A percentile compares a stretch with the other conserved stretches of the same genome.
Evolutionary conservation across 1,139 yeast species (phyloP).

Genomic region (Pichia sp.): DNA sequence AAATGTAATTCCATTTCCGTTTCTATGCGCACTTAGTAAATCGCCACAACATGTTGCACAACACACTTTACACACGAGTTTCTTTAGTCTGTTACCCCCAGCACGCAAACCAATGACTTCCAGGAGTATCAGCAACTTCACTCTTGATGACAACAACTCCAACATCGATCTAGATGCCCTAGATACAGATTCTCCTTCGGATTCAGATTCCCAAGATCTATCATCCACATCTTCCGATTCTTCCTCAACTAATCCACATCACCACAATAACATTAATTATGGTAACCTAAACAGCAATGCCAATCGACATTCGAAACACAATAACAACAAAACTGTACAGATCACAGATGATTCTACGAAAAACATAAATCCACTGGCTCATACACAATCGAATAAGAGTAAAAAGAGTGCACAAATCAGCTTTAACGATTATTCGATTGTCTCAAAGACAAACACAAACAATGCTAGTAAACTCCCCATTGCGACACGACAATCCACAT

Average conservation of each 20-base stretch:
- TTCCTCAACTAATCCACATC: background rate
- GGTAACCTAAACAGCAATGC: background rate
- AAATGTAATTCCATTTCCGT: too few relatives aligned
- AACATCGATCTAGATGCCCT: constrained; percentile 19
- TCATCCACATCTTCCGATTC: background rate
- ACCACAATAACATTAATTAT: background rate
- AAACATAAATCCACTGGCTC: background rate
- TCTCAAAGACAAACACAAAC: too few relatives aligned
- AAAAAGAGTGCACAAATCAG: too few relatives aligned
- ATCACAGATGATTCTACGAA: background rate
- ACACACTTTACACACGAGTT: too few relatives aligned
- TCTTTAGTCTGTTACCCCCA: background rate
- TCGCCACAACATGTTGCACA: too few relatives aligned
- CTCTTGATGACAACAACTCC: constrained; percentile 11
- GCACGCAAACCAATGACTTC: background rate
- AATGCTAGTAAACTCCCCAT: background rate
- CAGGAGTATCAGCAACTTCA: background rate
- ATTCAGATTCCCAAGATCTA: background rate
- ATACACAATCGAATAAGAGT: constrained; percentile 1
- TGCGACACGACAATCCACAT: constrained; percentile 3
- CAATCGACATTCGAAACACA: background rate
- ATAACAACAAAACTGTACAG: background rate
- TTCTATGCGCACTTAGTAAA: too few relatives aligned
- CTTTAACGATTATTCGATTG: too few relatives aligned
- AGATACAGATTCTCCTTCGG: constrained; percentile 11